These are phyloP conservation scores for Solanum chilense DNA, from an alignment of 257 asterid species.

Conservation along the genomic window DNA sequence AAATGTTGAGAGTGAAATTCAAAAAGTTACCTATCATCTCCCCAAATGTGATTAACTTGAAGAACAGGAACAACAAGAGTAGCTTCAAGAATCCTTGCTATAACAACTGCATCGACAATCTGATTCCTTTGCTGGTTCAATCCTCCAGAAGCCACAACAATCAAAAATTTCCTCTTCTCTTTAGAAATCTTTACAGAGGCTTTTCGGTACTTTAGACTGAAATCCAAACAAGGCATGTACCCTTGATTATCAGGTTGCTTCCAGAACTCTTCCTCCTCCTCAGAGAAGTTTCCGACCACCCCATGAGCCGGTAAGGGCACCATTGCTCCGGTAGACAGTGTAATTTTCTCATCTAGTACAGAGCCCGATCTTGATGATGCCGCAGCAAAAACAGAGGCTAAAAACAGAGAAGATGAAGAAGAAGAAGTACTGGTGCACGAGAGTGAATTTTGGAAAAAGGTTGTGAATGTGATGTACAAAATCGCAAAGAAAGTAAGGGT, in stretches of 20 bases:
- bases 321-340: slow-evolving; percentile 20
- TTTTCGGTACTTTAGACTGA: slow-evolving; percentile 37
- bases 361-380: neutral
- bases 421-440: slow-evolving; percentile 21
- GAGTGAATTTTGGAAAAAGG: slow-evolving; percentile 15
- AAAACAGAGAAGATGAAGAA: neutral
- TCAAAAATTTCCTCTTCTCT: slow-evolving; percentile 38
- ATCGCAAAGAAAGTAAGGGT: slow-evolving; percentile 25
- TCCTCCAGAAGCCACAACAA: slow-evolving; percentile 64
- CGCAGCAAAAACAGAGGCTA: slow-evolving; percentile 11
- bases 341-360: neutral
- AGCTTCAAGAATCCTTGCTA: slow-evolving; percentile 55
- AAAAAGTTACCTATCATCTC: slow-evolving; percentile 27
- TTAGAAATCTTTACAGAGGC: slow-evolving; percentile 24
- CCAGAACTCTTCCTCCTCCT: slow-evolving; percentile 45
- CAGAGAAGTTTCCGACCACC: slow-evolving; percentile 16
- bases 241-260: slow-evolving; percentile 45
- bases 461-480: slow-evolving; percentile 16
- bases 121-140: slow-evolving; percentile 63
- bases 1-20: neutral
- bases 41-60: slow-evolving; percentile 60
- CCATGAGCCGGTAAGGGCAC: slow-evolving; percentile 38
- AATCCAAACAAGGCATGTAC: slow-evolving; percentile 42
- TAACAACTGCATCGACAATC: slow-evolving; percentile 61
- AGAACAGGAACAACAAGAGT: slow-evolving; percentile 52